phyloP scores from a whole-genome alignment of 805 yeast species.

The Metschnikowia proteae region DNA sequence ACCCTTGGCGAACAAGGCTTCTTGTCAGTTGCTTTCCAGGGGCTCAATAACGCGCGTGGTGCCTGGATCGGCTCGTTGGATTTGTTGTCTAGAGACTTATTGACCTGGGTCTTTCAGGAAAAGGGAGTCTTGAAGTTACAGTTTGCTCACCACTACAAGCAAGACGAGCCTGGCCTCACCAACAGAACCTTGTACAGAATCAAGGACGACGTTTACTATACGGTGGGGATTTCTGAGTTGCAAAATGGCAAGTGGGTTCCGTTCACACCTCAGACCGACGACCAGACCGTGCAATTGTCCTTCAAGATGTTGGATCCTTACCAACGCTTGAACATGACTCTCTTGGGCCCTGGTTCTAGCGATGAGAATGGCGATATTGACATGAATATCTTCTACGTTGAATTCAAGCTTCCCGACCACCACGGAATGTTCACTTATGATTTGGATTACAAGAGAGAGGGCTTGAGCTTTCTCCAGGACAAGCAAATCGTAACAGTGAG shows the following conservation, averaged over 20 bases:
- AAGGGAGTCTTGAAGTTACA: slow-evolving; percentile 58
- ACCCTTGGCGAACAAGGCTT: slow-evolving; percentile 76
- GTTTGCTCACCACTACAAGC: slow-evolving; percentile 52
- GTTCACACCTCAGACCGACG: slow-evolving; percentile 34
- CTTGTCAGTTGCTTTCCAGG: slow-evolving; percentile 74
- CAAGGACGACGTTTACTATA: slow-evolving; percentile 62
- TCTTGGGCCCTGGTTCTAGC: slow-evolving; percentile 37
- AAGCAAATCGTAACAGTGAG: slow-evolving; percentile 75
- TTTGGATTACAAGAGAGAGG: slow-evolving; percentile 74
- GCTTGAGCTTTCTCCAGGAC: slow-evolving; percentile 64
- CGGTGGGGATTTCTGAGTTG: slow-evolving; percentile 47
- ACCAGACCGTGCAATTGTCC: slow-evolving; percentile 72
- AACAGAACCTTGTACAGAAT: slow-evolving; percentile 56
- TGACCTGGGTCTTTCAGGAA: slow-evolving; percentile 71
- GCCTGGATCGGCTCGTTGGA: slow-evolving; percentile 74
- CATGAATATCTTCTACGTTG: slow-evolving; percentile 43
- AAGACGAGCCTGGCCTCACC: slow-evolving; percentile 39
- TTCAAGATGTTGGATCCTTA: slow-evolving; percentile 93
- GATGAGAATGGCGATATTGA: slow-evolving; percentile 41
- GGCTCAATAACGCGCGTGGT: slow-evolving; percentile 70
- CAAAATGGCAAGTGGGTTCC: slow-evolving; percentile 64
- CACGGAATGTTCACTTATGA: slow-evolving; percentile 93
- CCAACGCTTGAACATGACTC: slow-evolving; percentile 66
- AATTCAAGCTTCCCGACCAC: slow-evolving; percentile 84
- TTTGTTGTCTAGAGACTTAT: slow-evolving; percentile 38